These are phyloP conservation scores for Phytophthora pseudosyringae DNA, from an alignment of 352 stramenopile genomes.

Conservation along the genomic window DNA sequence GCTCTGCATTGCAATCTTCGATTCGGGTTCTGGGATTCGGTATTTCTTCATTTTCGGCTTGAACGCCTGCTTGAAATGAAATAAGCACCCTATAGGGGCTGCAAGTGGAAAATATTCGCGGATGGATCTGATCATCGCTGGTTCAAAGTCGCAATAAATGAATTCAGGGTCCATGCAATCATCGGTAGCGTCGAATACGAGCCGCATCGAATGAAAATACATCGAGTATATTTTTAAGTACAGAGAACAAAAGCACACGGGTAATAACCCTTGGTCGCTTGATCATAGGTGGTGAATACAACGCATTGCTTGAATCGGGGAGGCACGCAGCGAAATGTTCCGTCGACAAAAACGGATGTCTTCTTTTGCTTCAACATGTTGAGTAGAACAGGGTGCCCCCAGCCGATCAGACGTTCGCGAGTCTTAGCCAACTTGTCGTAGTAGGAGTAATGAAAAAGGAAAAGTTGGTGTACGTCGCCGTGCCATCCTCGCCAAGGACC, in stretches of 20 bases:
- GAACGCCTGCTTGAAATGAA: constrained; percentile 13
- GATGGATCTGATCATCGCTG: background rate
- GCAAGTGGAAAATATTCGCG: constrained; percentile 1
- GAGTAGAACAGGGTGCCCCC: background rate
- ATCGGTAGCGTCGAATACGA: background rate
- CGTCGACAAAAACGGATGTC: constrained; percentile 5
- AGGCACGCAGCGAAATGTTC: constrained; percentile 7
- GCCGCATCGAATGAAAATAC: constrained; percentile 7
- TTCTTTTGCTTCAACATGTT: constrained; percentile 7
- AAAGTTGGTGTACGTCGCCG: background rate
- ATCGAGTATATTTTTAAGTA: constrained; percentile 6
- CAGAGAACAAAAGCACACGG: background rate
- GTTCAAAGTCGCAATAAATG: constrained; percentile 19
- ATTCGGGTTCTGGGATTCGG: background rate
- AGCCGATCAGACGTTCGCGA: background rate
- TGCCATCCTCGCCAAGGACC: too few relatives aligned
- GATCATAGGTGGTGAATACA: constrained; percentile 10
- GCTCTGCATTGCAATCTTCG: constrained; percentile 4
- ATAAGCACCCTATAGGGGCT: constrained; percentile 1
- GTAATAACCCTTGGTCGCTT: background rate
- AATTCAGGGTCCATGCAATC: constrained; percentile 2
- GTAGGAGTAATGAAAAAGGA: background rate
- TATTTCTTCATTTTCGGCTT: constrained; percentile 11
- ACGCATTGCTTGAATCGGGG: constrained; percentile 7
- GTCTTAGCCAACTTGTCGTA: background rate